Percentiles rank a stretch among this genome's conserved stretches.
These are phyloP conservation scores for Sporothrix mexicana DNA, from an alignment of 2,329 filamentous ascomycete genomes.

Conservation along the genomic window DNA sequence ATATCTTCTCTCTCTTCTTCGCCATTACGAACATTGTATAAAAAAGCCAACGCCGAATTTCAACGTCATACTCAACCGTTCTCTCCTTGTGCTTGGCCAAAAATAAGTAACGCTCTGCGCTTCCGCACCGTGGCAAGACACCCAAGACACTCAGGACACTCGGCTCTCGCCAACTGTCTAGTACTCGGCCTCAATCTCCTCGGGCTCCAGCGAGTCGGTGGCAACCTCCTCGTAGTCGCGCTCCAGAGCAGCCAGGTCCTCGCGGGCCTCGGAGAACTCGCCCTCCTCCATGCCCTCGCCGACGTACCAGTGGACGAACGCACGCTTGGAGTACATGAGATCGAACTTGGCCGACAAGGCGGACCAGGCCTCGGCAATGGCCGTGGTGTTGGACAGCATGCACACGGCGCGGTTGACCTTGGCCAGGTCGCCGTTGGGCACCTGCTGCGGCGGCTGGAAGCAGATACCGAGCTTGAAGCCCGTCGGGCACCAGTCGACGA, in stretches of 20 bases:
- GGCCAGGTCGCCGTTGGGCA: conserved; percentile 80
- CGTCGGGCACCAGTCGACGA: conserved; percentile 99
- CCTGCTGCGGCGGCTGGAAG: conserved; percentile 88
- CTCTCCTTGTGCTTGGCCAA: conserved; percentile 28
- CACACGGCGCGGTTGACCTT: conserved; percentile 99
- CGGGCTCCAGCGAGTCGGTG: conserved; percentile 87
- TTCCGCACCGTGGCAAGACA: not conserved
- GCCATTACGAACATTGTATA: conserved; percentile 35
- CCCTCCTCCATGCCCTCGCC: conserved; percentile 99
- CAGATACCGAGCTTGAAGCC: conserved; percentile 99
- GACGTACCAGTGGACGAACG: conserved; percentile 99
- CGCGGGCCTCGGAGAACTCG: conserved; percentile 98
- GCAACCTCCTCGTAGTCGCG: conserved; percentile 99
- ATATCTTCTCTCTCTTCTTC: conserved; percentile 31
- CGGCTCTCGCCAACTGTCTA: conserved; percentile 52
- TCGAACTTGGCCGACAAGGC: conserved; percentile 98
- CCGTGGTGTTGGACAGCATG: conserved; percentile 99
- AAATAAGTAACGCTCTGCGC: conserved; percentile 19
- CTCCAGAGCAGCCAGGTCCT: conserved; percentile 97
- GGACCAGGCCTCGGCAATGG: conserved; percentile 97
- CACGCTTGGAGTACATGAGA: conserved; percentile 99
- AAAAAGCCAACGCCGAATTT: conserved; percentile 23
- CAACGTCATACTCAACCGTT: conserved; percentile 2
- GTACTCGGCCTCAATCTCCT: conserved; percentile 91
- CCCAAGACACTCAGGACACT: too few species aligned